A percentile compares a stretch with the other conserved stretches of the same genome.
phyloP scores from a whole-genome alignment of 1,284 basidiomycete species.

The Boletus semigastroideus region DNA sequence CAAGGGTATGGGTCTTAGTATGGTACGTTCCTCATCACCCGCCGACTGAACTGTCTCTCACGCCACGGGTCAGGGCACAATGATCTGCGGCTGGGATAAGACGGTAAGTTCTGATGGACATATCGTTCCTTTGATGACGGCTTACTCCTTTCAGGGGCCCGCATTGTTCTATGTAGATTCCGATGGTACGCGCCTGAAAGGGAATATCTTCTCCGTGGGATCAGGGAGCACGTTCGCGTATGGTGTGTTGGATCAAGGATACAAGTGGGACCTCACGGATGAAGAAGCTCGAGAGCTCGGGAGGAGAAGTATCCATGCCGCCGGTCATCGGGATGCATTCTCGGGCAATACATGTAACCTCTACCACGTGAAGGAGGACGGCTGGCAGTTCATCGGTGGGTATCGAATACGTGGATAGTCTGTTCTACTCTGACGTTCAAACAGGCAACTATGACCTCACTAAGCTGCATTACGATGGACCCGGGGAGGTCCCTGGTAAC shows the following conservation, averaged over 20 bases:
- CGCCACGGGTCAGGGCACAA: constrained; percentile 73
- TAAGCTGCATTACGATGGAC: constrained; percentile 82
- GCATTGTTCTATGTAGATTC: constrained; percentile 98
- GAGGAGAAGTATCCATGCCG: constrained; percentile 93
- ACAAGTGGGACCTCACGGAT: constrained; percentile 91
- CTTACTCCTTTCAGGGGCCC: constrained; percentile 64
- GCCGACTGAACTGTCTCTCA: constrained; percentile 3
- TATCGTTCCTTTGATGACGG: background rate
- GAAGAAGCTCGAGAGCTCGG: constrained; percentile 96
- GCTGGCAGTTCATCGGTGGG: constrained; percentile 91
- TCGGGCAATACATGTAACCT: constrained; percentile 97
- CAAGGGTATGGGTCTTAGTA: constrained; percentile 99
- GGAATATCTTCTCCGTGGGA: constrained; percentile 97
- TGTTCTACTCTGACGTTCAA: constrained; percentile 11
- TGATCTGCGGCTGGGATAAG: constrained; percentile 99
- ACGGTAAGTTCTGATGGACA: constrained; percentile 56
- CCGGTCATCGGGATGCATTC: constrained; percentile 96
- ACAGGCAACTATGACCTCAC: constrained; percentile 81
- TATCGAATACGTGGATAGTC: constrained; percentile 5
- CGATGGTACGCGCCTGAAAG: constrained; percentile 93
- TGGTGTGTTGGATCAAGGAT: constrained; percentile 96
- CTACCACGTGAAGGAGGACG: constrained; percentile 93
- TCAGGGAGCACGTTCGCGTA: constrained; percentile 99
- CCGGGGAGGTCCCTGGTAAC: constrained; percentile 59
- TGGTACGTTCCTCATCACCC: constrained; percentile 57